Base-by-base conservation (phyloP, 2,329 filamentous ascomycete species). In the Epichloe brachyelytri region DNA sequence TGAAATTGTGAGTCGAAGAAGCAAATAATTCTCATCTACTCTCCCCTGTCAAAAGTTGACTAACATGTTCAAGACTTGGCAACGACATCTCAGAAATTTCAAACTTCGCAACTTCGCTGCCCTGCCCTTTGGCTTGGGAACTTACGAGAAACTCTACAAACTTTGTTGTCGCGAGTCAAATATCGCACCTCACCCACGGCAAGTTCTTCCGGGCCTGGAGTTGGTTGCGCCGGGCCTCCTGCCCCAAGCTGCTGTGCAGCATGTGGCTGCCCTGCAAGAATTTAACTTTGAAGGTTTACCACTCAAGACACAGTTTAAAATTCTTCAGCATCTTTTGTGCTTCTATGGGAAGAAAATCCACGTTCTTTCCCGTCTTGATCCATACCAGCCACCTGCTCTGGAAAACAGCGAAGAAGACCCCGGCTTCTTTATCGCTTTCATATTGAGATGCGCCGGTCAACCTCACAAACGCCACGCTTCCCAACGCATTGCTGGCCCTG, bases 311-410 rank as follows among this genome's bases (percentile, higher is more conserved):
- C 64, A 70, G 47, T 55, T 60, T 3, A 54, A 54, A 2, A 71
- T 76, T 10, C 63, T 76, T 12, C 56, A 53, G 5, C n/a, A 60
- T 0, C n/a, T 62, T 2, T 60, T 75, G 0, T 60, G 68, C n/a
- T 70, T 68, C 44, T 36, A 59, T 0, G 60, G 57, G 0, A 30
- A 63, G 1, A 45, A 68, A 0, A 54, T 77, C 3, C 73, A 77
- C 50, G 69, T 64, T 20, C 59, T 76, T 2, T 74, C 72, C 1
- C 63, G 74, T 0, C 60, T 77, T 0, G 74, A 77, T 34, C 64
- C 62, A 0, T 58, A 54, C 5, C 51, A 59, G 1, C 50, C 57
- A 0, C 65, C 63, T 5, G n/a, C 14, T 17, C 12, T 46, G 4
- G 40, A 46, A 17, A 14, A 12, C 10, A 45, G n/a, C 17, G 43